phyloP scores from a whole-genome alignment of 2,329 filamentous ascomycete genomes.

The Tolypocladium guangdongense region DNA sequence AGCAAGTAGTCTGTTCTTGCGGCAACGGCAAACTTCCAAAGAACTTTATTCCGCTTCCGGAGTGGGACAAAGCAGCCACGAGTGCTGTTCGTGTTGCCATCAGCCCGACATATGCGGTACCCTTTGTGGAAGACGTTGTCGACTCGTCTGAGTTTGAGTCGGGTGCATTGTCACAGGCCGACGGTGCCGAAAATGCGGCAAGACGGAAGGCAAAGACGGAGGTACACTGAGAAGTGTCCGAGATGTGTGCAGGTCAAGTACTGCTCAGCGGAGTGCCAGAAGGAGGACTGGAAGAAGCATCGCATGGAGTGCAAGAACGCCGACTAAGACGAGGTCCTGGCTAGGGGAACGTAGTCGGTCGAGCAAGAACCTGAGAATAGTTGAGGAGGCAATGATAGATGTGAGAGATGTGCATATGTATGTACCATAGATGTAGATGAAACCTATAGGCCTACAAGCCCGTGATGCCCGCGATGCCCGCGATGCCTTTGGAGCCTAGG shows the following conservation, averaged over 20 bases:
- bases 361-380: too few relatives aligned
- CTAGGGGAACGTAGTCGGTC: too few relatives aligned
- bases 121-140: conserved; percentile 29
- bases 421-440: too few relatives aligned
- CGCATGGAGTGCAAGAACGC: conserved; percentile 26
- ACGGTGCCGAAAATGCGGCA: conserved; percentile 27
- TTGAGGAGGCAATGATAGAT: too few relatives aligned
- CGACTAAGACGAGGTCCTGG: conserved; percentile 2
- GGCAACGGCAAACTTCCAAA: conserved; percentile 31
- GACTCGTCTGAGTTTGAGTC: conserved; percentile 7
- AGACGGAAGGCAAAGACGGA: conserved; percentile 15
- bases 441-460: too few relatives aligned
- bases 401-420: too few relatives aligned
- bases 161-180: neutral
- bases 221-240: conserved; percentile 29
- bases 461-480: too few relatives aligned
- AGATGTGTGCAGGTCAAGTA: conserved; percentile 35
- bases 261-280: conserved; percentile 42
- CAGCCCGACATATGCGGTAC: conserved; percentile 39
- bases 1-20: conserved; percentile 32
- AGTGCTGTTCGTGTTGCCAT: conserved; percentile 45
- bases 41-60: conserved; percentile 27
- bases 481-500: too few relatives aligned
- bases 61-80: conserved; percentile 29
- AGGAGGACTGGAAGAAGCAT: conserved; percentile 42